Evolutionary conservation across 768 basidiomycete genomes (phyloP).

Genomic region (Daedaleopsis sinensis): DNA sequence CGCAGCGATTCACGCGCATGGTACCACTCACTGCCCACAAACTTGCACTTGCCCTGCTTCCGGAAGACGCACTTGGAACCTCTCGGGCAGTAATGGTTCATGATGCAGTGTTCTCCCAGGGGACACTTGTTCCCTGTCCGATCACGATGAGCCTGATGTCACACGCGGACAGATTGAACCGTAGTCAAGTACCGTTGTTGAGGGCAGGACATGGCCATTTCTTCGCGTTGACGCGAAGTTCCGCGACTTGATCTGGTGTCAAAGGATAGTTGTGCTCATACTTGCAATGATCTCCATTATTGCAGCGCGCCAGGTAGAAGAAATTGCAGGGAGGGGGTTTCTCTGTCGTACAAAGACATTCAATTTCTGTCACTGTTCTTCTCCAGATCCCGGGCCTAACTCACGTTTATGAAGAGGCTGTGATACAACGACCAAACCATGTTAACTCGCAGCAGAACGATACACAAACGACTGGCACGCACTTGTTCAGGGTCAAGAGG

Average conservation of each 20-base stretch:
- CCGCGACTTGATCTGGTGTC: slow-evolving; percentile 30
- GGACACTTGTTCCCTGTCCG: slow-evolving; percentile 26
- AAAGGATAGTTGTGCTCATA: slow-evolving; percentile 40
- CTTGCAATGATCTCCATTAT: slow-evolving; percentile 34
- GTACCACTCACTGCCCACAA: slow-evolving; percentile 31
- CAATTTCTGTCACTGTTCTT: not conserved
- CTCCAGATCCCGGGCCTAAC: not conserved
- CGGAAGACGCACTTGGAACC: slow-evolving; percentile 36
- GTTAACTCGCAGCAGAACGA: not conserved
- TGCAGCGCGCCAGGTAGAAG: slow-evolving; percentile 37
- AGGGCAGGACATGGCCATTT: slow-evolving; percentile 38
- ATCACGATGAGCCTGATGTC: not conserved
- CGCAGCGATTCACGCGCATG: not conserved
- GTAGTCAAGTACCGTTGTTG: slow-evolving; percentile 29
- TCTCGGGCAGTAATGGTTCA: slow-evolving; percentile 42
- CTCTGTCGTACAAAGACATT: slow-evolving; percentile 24
- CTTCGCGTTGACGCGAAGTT: slow-evolving; percentile 35
- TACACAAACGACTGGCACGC: slow-evolving; percentile 4
- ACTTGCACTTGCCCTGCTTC: slow-evolving; percentile 39
- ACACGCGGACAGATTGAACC: not conserved
- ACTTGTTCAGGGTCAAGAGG: slow-evolving; percentile 21
- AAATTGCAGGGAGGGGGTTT: slow-evolving; percentile 43
- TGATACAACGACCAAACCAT: not conserved
- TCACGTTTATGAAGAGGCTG: slow-evolving; percentile 38
- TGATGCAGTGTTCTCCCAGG: slow-evolving; percentile 35